Conservation (phyloP, 805 yeast species). For the Blastobotrys terrestris region DNA sequence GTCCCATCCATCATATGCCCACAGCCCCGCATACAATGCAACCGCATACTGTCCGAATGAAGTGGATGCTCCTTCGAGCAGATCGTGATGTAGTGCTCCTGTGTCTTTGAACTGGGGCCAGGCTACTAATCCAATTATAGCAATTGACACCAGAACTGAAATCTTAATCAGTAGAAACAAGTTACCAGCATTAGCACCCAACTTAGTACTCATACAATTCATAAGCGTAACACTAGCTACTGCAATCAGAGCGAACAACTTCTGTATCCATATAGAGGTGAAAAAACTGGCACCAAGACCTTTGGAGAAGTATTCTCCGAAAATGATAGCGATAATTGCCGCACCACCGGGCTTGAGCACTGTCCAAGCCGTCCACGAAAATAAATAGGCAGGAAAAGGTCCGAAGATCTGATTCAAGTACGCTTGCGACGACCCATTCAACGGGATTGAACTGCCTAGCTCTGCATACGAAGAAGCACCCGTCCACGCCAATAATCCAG, state of each 20-base stretch:
- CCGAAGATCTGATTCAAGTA: conserved; percentile 34
- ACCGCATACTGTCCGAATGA: conserved; percentile 29
- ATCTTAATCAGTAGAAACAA: conserved; percentile 31
- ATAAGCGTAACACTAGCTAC: conserved; percentile 23
- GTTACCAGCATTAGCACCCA: conserved; percentile 31
- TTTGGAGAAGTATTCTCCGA: conserved; percentile 34
- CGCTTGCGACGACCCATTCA: conserved; percentile 38
- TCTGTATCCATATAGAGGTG: conserved; percentile 25
- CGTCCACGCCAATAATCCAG: conserved; percentile 39
- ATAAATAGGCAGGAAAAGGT: conserved; percentile 32
- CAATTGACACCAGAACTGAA: conserved; percentile 26
- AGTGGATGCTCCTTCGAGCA: conserved; percentile 27
- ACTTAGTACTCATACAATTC: conserved; percentile 26
- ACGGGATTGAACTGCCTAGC: conserved; percentile 36
- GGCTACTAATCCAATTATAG: conserved; percentile 27
- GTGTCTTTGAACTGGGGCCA: conserved; percentile 16
- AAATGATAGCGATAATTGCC: conserved; percentile 36
- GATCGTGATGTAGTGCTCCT: conserved; percentile 19
- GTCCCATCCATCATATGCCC: conserved; percentile 44
- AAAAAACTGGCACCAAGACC: conserved; percentile 15
- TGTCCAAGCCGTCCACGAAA: conserved; percentile 35
- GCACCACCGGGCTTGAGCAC: conserved; percentile 37
- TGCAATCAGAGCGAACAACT: conserved; percentile 29
- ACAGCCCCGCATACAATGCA: conserved; percentile 37
- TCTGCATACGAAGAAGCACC: conserved; percentile 40